Base-by-base conservation (phyloP, 2,329 filamentous ascomycete genomes). In the Hymenoscyphus linearis region DNA sequence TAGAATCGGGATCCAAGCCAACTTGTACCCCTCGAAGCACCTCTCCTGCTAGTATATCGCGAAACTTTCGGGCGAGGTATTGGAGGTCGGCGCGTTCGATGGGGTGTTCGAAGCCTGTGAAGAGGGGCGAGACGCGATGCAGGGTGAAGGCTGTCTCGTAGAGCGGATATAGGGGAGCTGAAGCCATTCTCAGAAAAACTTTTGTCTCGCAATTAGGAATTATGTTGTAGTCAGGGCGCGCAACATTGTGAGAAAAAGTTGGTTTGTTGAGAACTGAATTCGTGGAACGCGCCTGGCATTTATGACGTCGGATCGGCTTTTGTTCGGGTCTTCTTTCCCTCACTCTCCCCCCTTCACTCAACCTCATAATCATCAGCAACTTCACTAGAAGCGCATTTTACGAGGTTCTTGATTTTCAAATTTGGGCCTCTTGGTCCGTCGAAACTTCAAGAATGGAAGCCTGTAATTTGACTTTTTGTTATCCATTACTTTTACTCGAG, bases 111-210 rank as follows among this genome's bases (percentile, higher is more conserved):
- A 65, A 64, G 62, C 74, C 74, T 55, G 75, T 74, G 67, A 78
- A 76, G 16, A 80, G 73, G 4, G 78, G 78, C n/a, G 78, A 79
- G 13, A 78, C 59, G 62, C 78, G 77, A 62, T 78, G 76, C 61
- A 78, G 69, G 26, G 68, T 73, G 68, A 76, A 79, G 9, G 76
- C 79, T 22, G 75, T 74, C 65, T 75, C 74, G 71, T 79, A 80
- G 57, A 80, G 74, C 14, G 78, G 78, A 65, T 80, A 73, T 22
- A 50, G 22, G 22, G 44, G 44, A 10, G 18, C 12, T 50, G 44
- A 4, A 50, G 44, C 44, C 44, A 50, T 50, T 18, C 13, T 50
- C 3, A 18, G 13, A 9, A 22, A 50, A 9, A 31, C 4, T 1
- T n/a, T 10, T 22, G 13, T 18, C 22, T 50, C 6, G 3, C 3